Percentiles rank a stretch among this genome's conserved stretches.
These are phyloP conservation scores for Globisporangium acanthophoron DNA, from an alignment of 352 stramenopile genomes.

Conservation along the genomic window DNA sequence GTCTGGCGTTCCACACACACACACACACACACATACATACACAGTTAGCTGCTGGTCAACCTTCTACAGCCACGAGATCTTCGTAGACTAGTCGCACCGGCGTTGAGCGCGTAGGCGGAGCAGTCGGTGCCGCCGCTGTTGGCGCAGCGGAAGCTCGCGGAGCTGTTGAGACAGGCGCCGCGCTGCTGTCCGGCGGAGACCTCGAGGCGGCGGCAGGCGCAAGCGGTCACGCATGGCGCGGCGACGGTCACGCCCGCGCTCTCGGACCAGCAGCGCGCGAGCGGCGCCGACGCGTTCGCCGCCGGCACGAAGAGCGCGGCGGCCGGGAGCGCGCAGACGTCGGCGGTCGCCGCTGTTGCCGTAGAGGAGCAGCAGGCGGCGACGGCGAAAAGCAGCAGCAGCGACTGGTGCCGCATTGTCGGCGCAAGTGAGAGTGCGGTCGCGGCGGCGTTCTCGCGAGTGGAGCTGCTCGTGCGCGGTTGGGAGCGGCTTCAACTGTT, in stretches of 20 bases:
- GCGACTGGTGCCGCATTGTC: neutral
- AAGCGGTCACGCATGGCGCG: conserved; percentile 2
- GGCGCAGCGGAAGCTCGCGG: conserved; percentile 3
- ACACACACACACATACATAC: neutral
- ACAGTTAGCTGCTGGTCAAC: neutral
- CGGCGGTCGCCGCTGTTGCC: neutral
- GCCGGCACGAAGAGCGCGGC: conserved; percentile 19
- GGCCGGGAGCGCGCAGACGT: conserved; percentile 21
- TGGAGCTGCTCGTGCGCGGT: too few species aligned
- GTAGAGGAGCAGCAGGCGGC: neutral
- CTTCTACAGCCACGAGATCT: neutral
- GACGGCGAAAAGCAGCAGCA: neutral
- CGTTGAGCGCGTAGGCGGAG: conserved; percentile 22
- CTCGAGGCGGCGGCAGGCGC: conserved; percentile 9
- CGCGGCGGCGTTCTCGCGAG: too few species aligned
- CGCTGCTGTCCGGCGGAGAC: neutral
- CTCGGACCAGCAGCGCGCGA: conserved; percentile 7
- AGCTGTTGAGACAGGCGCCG: conserved; percentile 11
- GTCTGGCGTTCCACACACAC: neutral
- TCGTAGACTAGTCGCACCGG: neutral
- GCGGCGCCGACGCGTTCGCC: neutral
- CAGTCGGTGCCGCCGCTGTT: conserved; percentile 6
- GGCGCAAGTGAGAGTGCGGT: too few species aligned
- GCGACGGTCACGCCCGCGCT: conserved; percentile 7
- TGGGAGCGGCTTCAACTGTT: too few species aligned